phyloP scores from a whole-genome alignment of 345 rosid genomes.

The Alliaria petiolata region DNA sequence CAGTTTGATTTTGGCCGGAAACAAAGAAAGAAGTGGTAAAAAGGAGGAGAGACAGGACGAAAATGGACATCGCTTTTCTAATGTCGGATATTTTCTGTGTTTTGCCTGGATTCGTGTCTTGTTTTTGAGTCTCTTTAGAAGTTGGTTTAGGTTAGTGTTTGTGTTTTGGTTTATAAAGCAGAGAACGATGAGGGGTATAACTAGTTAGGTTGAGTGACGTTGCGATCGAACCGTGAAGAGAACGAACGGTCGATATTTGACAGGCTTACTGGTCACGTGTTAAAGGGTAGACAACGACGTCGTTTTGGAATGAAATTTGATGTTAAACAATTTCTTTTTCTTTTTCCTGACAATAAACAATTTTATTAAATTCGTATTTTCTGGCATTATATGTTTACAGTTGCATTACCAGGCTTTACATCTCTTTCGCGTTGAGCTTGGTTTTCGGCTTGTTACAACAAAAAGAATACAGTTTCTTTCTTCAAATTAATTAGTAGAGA shows the following conservation, averaged over 20 bases:
- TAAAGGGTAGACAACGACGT: not conserved
- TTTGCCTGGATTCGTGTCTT: not conserved
- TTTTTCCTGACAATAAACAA: not conserved
- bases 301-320: not conserved
- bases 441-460: conserved; percentile 3
- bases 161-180: conserved; percentile 3
- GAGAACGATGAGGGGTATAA: not conserved
- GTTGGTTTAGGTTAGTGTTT: not conserved
- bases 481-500: not conserved
- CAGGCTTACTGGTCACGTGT: not conserved
- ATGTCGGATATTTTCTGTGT: not conserved
- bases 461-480: not conserved
- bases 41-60: not conserved
- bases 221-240: not conserved
- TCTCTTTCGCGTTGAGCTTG: conserved; percentile 17
- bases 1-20: conserved; percentile 15
- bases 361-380: not conserved
- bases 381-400: not conserved
- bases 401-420: conserved; percentile 7
- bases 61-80: not conserved
- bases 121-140: not conserved
- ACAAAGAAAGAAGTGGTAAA: not conserved
- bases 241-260: conserved; percentile 8
- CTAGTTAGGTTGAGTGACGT: not conserved
- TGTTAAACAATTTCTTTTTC: not conserved